These are phyloP conservation scores for Calonectria crousiana DNA, from an alignment of 2,329 filamentous ascomycete species.

Conservation along the genomic window DNA sequence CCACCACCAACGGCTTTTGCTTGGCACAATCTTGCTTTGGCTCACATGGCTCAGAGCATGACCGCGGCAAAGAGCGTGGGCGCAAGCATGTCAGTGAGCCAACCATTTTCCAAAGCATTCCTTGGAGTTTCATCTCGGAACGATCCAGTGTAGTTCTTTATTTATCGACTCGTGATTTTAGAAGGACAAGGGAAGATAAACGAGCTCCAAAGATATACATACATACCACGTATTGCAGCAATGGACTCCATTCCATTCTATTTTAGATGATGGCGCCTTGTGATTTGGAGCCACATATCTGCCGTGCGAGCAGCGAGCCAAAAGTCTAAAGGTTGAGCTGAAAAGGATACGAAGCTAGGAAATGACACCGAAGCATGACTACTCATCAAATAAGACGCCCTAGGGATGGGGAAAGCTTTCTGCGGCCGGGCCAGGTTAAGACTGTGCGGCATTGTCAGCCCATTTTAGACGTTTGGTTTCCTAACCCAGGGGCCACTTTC, in stretches of 20 bases:
- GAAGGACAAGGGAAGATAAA: neutral
- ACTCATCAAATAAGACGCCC: neutral
- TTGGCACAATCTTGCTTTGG: neutral
- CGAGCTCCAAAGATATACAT: neutral
- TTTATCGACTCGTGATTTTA: neutral
- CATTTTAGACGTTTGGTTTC: neutral
- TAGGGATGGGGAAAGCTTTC: neutral
- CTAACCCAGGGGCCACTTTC: neutral
- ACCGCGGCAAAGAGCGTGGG: neutral
- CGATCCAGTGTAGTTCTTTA: neutral
- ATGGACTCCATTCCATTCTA: neutral
- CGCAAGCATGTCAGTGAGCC: too few relatives aligned
- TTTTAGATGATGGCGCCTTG: neutral
- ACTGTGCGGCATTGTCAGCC: neutral
- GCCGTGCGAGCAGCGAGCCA: neutral
- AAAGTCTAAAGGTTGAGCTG: neutral
- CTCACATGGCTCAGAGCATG: neutral
- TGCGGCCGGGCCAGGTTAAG: neutral
- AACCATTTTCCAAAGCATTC: neutral
- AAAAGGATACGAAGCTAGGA: neutral
- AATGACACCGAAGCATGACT: neutral
- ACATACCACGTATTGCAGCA: neutral
- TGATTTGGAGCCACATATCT: neutral
- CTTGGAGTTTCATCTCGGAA: neutral
- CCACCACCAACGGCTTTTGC: neutral